Evolutionary conservation across 1,139 yeast genomes (phyloP), one percentile per base, ranked within the genome.

Genomic region (Sugiyamaella xylanicola): DNA sequence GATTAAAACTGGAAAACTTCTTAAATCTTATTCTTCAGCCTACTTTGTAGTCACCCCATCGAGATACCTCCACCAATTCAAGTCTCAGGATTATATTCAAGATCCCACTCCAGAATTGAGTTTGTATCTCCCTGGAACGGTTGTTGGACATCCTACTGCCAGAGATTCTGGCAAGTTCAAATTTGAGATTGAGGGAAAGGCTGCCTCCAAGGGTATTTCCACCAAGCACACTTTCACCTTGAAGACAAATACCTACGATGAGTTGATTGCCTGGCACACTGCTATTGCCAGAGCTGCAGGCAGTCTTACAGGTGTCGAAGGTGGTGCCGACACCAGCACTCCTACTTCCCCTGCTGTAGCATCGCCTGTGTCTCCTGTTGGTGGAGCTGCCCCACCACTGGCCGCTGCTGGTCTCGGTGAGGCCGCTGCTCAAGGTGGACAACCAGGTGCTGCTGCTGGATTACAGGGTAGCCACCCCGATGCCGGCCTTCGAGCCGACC

Each of bases 1-100:
- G 56, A 72, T 75, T 58, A 78, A 78, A 63, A 77, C 76, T 57
- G 77, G 81, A 15, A 71, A 72, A 22, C 61, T 79, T 17, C 64
- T 72, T 56, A 77, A 76, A 68, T 70, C 73, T 45, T 77, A 74
- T 65, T 67, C 71, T 53, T 68, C 80, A 3, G 74, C 72, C 13
- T 76, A 74, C 63, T 79, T 72, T 65, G 83, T 77, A 41, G 68
- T 80, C 52, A 75, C 84, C 2, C 76, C 74, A 20, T 60, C 79
- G 0, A 70, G 75, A 32, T 78, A 71, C 65, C 63, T 80, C 45
- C 77, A 77, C 58, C 79, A 77, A 61, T 80, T 76, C 68, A 74
- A 74, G 57, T 70, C 79, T 13, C 71, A 74, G 59, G 75, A 78
- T 42, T 67, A 66, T 48, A 64, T 70, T 46, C 67, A 66, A 54